Evolutionary conservation across 1,284 basidiomycete genomes (phyloP).

Genomic region (Caloboletus firmus): DNA sequence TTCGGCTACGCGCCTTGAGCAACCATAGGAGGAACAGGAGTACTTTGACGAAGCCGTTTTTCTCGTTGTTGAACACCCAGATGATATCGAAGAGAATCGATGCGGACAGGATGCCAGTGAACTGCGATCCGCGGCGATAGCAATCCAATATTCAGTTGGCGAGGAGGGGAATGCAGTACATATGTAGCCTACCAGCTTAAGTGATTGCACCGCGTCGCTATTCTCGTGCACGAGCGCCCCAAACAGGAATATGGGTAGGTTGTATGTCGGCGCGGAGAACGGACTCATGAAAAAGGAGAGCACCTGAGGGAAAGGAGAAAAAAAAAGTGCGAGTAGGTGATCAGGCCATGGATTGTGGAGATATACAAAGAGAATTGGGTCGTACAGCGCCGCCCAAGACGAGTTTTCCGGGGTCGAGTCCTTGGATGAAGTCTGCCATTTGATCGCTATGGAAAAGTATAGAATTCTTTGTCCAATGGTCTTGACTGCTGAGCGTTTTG

Average conservation of each 20-base stretch:
- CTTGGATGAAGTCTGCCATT: slow-evolving; percentile 61
- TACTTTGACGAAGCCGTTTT: slow-evolving; percentile 55
- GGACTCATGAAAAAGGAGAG: slow-evolving; percentile 63
- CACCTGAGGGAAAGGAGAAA: slow-evolving; percentile 30
- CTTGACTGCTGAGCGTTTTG: no score
- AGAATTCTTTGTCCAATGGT: no score
- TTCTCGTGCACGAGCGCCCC: slow-evolving; percentile 70
- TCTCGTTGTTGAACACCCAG: slow-evolving; percentile 61
- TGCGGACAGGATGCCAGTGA: slow-evolving; percentile 57
- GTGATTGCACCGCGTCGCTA: slow-evolving; percentile 58
- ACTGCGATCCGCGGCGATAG: slow-evolving; percentile 42
- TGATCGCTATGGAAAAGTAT: background rate
- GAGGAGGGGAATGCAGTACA: background rate
- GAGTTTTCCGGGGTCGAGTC: slow-evolving; percentile 68
- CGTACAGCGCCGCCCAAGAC: slow-evolving; percentile 62
- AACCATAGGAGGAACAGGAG: slow-evolving; percentile 60
- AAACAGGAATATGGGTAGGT: slow-evolving; percentile 73
- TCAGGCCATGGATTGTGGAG: no score
- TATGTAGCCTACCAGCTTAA: slow-evolving; percentile 53
- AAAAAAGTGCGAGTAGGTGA: no score
- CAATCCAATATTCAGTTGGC: background rate
- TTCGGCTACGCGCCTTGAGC: slow-evolving; percentile 53
- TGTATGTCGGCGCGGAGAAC: slow-evolving; percentile 64
- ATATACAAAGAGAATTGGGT: background rate
- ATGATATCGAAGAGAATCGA: slow-evolving; percentile 69